Conservation (phyloP, 164 flowering plant species). For the Sedum album region DNA sequence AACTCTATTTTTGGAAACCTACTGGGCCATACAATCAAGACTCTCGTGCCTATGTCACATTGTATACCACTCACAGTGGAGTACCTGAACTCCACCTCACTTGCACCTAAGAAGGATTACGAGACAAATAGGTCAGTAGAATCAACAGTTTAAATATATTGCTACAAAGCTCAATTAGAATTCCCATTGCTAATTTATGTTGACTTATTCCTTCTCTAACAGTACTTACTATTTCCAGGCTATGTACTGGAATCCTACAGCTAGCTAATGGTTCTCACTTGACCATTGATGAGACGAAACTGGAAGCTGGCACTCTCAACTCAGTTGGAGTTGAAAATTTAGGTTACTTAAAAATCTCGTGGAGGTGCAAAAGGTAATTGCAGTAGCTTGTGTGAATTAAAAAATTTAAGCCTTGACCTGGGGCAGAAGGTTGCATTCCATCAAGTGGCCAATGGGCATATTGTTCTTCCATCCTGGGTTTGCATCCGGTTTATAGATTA, state of each 20-base stretch:
- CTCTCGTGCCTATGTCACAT: constrained; percentile 65
- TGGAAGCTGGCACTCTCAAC: constrained; percentile 64
- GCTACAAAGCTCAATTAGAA: background rate
- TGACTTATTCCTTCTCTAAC: background rate
- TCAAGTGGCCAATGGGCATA: background rate
- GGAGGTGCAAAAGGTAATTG: constrained; percentile 70
- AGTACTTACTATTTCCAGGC: constrained; percentile 28
- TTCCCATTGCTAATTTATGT: background rate
- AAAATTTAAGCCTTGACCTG: background rate
- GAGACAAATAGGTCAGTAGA: constrained; percentile 49
- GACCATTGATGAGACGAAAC: constrained; percentile 71
- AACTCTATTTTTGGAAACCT: constrained; percentile 50
- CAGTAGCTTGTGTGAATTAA: background rate
- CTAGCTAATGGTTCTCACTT: constrained; percentile 80
- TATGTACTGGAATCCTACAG: constrained; percentile 72
- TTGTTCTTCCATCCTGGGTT: background rate
- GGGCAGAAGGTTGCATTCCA: background rate
- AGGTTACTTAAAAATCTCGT: constrained; percentile 52
- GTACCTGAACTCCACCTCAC: constrained; percentile 60
- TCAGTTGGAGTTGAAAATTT: constrained; percentile 64
- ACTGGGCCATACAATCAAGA: constrained; percentile 35
- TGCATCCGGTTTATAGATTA: background rate
- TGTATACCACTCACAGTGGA: constrained; percentile 63
- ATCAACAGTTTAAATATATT: background rate
- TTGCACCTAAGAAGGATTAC: constrained; percentile 80